phyloP scores from a whole-genome alignment of 176 grass and related monocot species.

The Alloteropsis semialata region DNA sequence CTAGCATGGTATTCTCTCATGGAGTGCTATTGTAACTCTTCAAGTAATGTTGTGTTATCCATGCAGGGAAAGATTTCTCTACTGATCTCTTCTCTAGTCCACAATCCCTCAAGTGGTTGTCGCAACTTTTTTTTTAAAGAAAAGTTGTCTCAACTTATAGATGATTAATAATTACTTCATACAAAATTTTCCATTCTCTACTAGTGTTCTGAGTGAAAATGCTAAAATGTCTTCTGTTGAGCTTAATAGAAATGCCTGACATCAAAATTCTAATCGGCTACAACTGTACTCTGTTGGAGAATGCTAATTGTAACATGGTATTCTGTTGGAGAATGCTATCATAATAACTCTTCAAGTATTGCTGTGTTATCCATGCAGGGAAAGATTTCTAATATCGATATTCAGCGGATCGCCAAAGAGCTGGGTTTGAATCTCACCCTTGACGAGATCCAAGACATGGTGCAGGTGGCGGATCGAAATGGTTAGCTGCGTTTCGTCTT shows the following conservation, averaged over 20 bases:
- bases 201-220: not conserved
- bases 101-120: not conserved
- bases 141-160: too few species aligned
- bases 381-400: constrained; percentile 82
- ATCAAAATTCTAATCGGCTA: not conserved
- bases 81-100: too few species aligned
- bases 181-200: not conserved
- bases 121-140: too few species aligned
- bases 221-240: not conserved
- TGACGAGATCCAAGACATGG: constrained; percentile 87
- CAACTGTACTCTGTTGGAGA: too few species aligned
- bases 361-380: constrained; percentile 39
- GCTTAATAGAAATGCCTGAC: not conserved
- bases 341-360: constrained; percentile 13
- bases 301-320: not conserved
- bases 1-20: too few species aligned
- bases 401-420: constrained; percentile 75
- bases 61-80: too few species aligned
- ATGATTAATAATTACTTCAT: not conserved
- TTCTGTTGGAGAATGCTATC: not conserved
- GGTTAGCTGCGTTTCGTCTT: constrained; percentile 26
- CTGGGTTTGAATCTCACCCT: constrained; percentile 79
- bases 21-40: too few species aligned
- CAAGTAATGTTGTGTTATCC: too few species aligned
- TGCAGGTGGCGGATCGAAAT: constrained; percentile 74